Conservation (phyloP, 176 grass and related monocot genomes). For the Puccinellia tenuiflora region DNA sequence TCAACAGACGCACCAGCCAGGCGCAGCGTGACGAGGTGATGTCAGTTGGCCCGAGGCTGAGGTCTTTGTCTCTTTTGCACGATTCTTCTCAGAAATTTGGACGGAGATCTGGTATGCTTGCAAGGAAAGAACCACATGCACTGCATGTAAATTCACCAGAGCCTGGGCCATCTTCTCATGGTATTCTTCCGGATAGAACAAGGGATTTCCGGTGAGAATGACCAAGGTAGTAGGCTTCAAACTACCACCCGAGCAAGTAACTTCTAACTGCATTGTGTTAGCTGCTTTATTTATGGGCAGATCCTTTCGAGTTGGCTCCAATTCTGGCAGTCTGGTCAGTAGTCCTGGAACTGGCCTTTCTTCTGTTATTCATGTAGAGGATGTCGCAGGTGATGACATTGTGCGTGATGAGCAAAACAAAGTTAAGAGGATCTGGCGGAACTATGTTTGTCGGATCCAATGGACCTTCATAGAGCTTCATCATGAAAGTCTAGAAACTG, state of each 20-base stretch:
- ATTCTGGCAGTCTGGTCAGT: slow-evolving; percentile 66
- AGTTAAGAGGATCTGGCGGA: slow-evolving; percentile 57
- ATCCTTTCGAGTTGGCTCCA: slow-evolving; percentile 91
- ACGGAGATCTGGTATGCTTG: slow-evolving; percentile 33
- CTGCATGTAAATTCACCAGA: slow-evolving; percentile 58
- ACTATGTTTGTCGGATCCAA: slow-evolving; percentile 52
- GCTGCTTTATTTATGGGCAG: slow-evolving; percentile 87
- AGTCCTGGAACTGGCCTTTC: slow-evolving; percentile 50
- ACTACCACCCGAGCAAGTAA: slow-evolving; percentile 54
- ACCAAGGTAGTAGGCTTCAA: slow-evolving; percentile 85
- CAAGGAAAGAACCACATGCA: slow-evolving; percentile 56
- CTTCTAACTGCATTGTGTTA: slow-evolving; percentile 67
- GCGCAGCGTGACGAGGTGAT: slow-evolving; percentile 92
- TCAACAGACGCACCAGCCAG: slow-evolving; percentile 77
- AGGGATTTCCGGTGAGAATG: slow-evolving; percentile 51
- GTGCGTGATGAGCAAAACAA: slow-evolving; percentile 60
- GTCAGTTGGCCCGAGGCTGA: slow-evolving; percentile 15
- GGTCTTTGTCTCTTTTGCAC: slow-evolving; percentile 48
- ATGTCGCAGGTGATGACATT: slow-evolving; percentile 52
- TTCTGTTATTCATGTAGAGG: slow-evolving; percentile 79
- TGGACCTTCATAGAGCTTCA: slow-evolving; percentile 68
- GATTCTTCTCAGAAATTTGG: slow-evolving; percentile 45
- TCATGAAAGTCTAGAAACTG: slow-evolving; percentile 42
- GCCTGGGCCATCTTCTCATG: slow-evolving; percentile 35
- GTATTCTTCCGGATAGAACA: slow-evolving; percentile 80